Evolutionary conservation across 1,284 basidiomycete genomes (phyloP).

Genomic region (Bjerkandera adusta): DNA sequence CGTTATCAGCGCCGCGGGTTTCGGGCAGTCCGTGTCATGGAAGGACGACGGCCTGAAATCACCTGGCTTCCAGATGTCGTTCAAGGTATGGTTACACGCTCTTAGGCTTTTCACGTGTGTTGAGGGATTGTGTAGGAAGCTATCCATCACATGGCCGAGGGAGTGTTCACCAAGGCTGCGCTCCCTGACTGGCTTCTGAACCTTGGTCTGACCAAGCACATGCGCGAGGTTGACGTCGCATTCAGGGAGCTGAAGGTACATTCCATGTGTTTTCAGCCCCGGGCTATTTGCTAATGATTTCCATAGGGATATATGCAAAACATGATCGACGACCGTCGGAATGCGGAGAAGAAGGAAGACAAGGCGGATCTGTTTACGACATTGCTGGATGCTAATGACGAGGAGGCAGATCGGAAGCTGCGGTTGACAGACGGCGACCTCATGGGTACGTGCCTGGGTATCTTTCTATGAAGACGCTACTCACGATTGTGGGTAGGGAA

Average conservation of each 20-base stretch:
- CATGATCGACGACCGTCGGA: slow-evolving; percentile 43
- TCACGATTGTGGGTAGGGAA: slow-evolving; percentile 38
- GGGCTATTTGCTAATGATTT: neutral
- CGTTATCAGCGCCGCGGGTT: slow-evolving; percentile 56
- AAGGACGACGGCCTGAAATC: slow-evolving; percentile 39
- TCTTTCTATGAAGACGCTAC: neutral
- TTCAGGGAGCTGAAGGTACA: slow-evolving; percentile 43
- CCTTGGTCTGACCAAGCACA: slow-evolving; percentile 30
- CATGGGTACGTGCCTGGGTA: neutral
- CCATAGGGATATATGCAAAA: slow-evolving; percentile 45
- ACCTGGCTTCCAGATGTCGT: slow-evolving; percentile 48
- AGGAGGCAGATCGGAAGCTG: neutral
- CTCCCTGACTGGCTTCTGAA: slow-evolving; percentile 40
- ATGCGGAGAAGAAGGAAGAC: slow-evolving; percentile 31
- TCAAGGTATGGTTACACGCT: slow-evolving; percentile 34
- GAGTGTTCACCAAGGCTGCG: slow-evolving; percentile 38
- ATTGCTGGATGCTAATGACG: slow-evolving; percentile 44
- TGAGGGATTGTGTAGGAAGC: slow-evolving; percentile 29
- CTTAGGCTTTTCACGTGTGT: neutral
- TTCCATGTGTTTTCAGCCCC: neutral
- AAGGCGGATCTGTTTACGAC: slow-evolving; percentile 47
- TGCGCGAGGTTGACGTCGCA: slow-evolving; percentile 32
- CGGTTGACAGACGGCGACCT: slow-evolving; percentile 7
- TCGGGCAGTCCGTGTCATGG: slow-evolving; percentile 52
- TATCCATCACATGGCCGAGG: slow-evolving; percentile 41